Evolutionary conservation across 2,329 filamentous ascomycete species (phyloP), one percentile per base, ranked within the genome.

Genomic region (Ophidiomyces ophidiicola): DNA sequence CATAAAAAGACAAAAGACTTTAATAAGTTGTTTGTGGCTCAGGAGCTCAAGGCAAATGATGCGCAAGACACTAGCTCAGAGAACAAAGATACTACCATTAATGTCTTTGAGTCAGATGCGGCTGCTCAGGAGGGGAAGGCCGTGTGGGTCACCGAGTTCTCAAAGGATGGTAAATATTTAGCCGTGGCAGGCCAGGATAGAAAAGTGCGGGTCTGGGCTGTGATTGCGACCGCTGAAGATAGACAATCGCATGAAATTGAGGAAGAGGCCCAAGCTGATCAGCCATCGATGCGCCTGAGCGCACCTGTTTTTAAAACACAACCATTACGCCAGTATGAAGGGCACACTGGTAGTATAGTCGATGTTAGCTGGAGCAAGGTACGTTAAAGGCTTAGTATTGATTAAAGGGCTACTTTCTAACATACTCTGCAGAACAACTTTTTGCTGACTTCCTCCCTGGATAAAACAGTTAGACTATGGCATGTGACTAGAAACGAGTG

Each of bases 301-400:
- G 88, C 90, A 1, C 88, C 88, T 2, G 88, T 98, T 1, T 96
- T 98, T 55, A 76, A 78, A 46, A 74, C 75, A 35, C 81, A 82
- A 52, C 83, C 87, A 0, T 58, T 83, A 6, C 74, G 79, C 40
- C 82, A 94, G 53, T 94, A 90, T 48, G 65, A 72, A 39, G 87
- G 86, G 3, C 90, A 98, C 55, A 80, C 76, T 0, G 79, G 81
- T 11, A 87, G 92, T 49, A 77, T 98, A 4, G 64, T 98, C 47
- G 88, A 94, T 55, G 60, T 98, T 44, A 93, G 84, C 57, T 98
- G 90, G 90, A 96, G 88, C 66, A 98, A 96, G 62, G 70, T 72
- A 60, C 42, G 59, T 36, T 31, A 32, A 21, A 11, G n/a, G 10
- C 2, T 17, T n/a, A 14, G 7, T 26, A n/a, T 14, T 4, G n/a